phyloP scores from a whole-genome alignment of 1,284 basidiomycete species.

The Phlebopus sp. region DNA sequence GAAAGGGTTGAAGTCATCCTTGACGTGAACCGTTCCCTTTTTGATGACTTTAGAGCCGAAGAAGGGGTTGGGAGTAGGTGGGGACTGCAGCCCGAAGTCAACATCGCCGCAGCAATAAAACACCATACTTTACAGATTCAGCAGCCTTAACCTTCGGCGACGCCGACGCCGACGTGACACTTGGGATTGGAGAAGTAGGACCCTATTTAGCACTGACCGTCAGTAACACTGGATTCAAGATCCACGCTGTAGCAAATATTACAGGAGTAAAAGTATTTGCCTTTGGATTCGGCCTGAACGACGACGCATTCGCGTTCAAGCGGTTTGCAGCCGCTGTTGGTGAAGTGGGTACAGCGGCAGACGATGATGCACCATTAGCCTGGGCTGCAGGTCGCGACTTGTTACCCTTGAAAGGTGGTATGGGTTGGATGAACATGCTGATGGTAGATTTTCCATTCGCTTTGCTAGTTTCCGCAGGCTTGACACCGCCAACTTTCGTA shows the following conservation, averaged over 20 bases:
- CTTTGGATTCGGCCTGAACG: conserved; percentile 82
- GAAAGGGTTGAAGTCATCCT: conserved; percentile 95
- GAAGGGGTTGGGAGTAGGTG: conserved; percentile 73
- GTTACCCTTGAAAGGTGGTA: conserved; percentile 87
- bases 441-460: conserved; percentile 37
- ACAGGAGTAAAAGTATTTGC: conserved; percentile 75
- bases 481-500: conserved; percentile 28
- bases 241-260: conserved; percentile 27
- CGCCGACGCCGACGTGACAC: conserved; percentile 39
- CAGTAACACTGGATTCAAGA: conserved; percentile 19
- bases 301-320: conserved; percentile 73
- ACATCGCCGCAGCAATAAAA: conserved; percentile 1
- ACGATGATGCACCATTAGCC: conserved; percentile 27
- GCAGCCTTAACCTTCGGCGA: conserved; percentile 60
- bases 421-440: conserved; percentile 79
- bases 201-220: conserved; percentile 36
- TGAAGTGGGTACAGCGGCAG: conserved; percentile 38
- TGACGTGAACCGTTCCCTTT: conserved; percentile 75
- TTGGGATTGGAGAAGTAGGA: conserved; percentile 47
- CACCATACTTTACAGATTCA: conserved; percentile 41
- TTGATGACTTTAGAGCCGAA: conserved; percentile 79
- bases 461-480: conserved; percentile 27
- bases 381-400: conserved; percentile 37
- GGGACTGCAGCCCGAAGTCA: conserved; percentile 26
- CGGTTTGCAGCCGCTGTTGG: conserved; percentile 43